Conservation (phyloP, 2,329 filamentous ascomycete species). For the Dothidotthia symphoricarpi region DNA sequence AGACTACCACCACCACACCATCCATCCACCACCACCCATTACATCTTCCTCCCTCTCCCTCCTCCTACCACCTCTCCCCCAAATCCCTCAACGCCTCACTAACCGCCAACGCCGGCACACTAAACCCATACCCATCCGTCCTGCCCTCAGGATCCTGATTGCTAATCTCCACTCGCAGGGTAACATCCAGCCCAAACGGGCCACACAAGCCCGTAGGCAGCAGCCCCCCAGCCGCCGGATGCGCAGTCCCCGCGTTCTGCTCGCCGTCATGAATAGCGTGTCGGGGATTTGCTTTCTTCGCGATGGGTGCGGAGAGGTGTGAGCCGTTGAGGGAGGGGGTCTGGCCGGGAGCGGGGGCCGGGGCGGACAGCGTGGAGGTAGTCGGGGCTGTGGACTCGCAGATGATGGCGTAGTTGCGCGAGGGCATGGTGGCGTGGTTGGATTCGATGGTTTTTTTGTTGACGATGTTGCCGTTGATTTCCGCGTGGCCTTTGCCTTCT, state of each 20-base stretch:
- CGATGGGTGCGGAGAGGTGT: slow-evolving; percentile 25
- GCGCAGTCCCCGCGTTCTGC: slow-evolving; percentile 70
- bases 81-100: slow-evolving; percentile 12
- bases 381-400: slow-evolving; percentile 48
- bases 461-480: slow-evolving; percentile 25
- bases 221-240: slow-evolving; percentile 64
- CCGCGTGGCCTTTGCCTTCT: slow-evolving; percentile 15
- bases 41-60: too few species aligned
- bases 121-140: slow-evolving; percentile 53
- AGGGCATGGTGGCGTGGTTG: slow-evolving; percentile 84
- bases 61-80: slow-evolving; percentile 21
- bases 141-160: slow-evolving; percentile 45
- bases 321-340: slow-evolving; percentile 29
- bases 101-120: slow-evolving; percentile 46
- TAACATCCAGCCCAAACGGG: slow-evolving; percentile 47
- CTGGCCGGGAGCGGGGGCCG: slow-evolving; percentile 22
- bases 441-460: slow-evolving; percentile 62
- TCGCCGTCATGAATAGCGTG: slow-evolving; percentile 74
- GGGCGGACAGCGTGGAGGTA: slow-evolving; percentile 16
- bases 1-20: too few species aligned
- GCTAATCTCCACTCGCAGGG: slow-evolving; percentile 50
- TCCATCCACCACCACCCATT: too few species aligned
- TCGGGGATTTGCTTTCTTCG: slow-evolving; percentile 59
- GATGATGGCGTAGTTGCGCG: slow-evolving; percentile 64
- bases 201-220: slow-evolving; percentile 46